Evolutionary conservation across 2,329 filamentous ascomycete genomes (phyloP).

Genomic region (Botrytis aclada): DNA sequence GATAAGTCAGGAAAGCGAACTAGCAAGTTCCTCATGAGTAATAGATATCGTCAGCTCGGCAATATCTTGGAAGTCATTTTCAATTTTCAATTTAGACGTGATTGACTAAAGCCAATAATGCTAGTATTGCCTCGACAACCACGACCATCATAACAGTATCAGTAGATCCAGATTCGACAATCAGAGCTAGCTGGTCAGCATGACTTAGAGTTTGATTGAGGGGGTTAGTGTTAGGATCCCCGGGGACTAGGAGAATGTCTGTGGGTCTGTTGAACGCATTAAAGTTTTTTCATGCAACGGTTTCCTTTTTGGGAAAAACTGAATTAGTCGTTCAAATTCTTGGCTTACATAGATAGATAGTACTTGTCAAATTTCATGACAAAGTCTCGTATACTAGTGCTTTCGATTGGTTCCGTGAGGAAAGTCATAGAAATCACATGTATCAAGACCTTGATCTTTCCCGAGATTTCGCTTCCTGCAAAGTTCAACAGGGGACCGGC

Average conservation of each 20-base stretch:
- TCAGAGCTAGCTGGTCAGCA: neutral
- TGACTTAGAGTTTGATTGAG: neutral
- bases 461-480: neutral
- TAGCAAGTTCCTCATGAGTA: neutral
- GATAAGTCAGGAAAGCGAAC: neutral
- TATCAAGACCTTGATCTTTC: neutral
- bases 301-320: neutral
- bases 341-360: neutral
- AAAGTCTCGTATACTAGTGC: neutral
- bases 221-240: neutral
- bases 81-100: neutral
- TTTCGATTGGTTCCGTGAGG: neutral
- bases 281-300: neutral
- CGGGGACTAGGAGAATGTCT: too few species aligned
- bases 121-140: neutral
- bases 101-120: neutral
- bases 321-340: neutral
- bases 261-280: neutral
- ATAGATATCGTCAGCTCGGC: neutral
- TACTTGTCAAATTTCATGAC: neutral
- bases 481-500: neutral
- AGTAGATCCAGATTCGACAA: neutral
- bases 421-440: too few species aligned
- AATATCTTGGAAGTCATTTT: neutral
- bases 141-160: neutral